A percentile compares a stretch with the other conserved stretches of the same genome.
Conservation (phyloP, 441 rosid species). For the Biscutella laevigata region DNA sequence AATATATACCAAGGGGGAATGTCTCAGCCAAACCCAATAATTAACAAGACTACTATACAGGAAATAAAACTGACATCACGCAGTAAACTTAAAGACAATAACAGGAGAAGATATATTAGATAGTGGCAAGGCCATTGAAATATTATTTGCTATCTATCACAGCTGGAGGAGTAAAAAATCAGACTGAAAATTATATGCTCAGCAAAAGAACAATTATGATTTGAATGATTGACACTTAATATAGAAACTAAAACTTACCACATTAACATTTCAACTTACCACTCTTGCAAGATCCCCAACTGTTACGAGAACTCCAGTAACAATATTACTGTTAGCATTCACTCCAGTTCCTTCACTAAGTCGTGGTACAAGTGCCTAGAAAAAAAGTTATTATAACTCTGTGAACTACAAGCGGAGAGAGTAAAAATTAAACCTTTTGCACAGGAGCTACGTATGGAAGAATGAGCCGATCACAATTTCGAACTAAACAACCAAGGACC, state of each 20-base stretch:
- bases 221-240: slow-evolving; percentile 2
- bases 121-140: slow-evolving; percentile 8
- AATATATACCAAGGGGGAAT: not conserved
- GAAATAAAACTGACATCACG: not conserved
- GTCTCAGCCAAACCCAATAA: slow-evolving; percentile 13
- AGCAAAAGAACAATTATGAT: not conserved
- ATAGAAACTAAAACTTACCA: slow-evolving; percentile 11
- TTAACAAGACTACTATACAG: not conserved
- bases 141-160: slow-evolving; percentile 1
- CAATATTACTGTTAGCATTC: slow-evolving; percentile 82
- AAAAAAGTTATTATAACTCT: slow-evolving; percentile 17
- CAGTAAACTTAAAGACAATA: slow-evolving; percentile 7
- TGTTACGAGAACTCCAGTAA: slow-evolving; percentile 96
- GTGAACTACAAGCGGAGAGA: slow-evolving; percentile 22
- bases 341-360: slow-evolving; percentile 83
- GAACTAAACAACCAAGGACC: slow-evolving; percentile 94
- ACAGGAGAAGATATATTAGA: not conserved
- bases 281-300: slow-evolving; percentile 99
- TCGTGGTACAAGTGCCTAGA: slow-evolving; percentile 97
- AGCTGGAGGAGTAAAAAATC: slow-evolving; percentile 1
- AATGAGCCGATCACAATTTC: slow-evolving; percentile 91
- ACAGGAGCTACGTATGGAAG: slow-evolving; percentile 93
- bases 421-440: slow-evolving; percentile 68
- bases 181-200: slow-evolving; percentile 1
- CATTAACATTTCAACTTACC: slow-evolving; percentile 47